These are phyloP conservation scores for Cetradonia linearis DNA, from an alignment of 495 filamentous ascomycete genomes.

Conservation along the genomic window DNA sequence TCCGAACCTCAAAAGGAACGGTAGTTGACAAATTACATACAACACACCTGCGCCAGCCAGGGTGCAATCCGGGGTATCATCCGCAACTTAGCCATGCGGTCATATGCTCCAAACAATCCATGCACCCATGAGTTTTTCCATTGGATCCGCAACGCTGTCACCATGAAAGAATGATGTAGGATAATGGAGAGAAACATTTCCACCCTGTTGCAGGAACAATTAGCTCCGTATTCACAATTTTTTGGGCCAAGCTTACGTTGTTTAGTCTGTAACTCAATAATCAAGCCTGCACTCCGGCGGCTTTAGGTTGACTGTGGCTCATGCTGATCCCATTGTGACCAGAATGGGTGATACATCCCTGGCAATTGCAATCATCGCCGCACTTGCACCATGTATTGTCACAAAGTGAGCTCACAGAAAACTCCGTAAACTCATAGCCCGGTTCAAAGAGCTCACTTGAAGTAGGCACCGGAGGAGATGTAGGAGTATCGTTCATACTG, in stretches of 20 bases:
- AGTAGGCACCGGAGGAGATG: not conserved
- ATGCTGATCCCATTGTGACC: conserved; percentile 32
- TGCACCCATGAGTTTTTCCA: not conserved
- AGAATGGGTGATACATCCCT: conserved; percentile 42
- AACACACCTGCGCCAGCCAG: not conserved
- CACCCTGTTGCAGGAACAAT: not conserved
- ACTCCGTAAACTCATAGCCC: conserved; percentile 39
- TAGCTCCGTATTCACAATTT: not conserved
- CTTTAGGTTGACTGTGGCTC: not conserved
- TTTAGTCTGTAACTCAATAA: not conserved
- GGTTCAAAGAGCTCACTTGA: conserved; percentile 21
- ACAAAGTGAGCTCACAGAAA: conserved; percentile 35
- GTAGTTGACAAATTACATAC: not conserved
- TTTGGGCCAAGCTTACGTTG: not conserved
- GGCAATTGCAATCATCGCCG: conserved; percentile 39
- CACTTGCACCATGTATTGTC: conserved; percentile 41
- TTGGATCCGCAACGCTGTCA: not conserved
- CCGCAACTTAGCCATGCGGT: not conserved
- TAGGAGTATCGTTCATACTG: not conserved
- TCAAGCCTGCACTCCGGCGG: not conserved
- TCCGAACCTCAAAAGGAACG: no score
- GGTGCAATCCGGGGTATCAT: conserved; percentile 9
- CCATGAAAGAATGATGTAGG: not conserved
- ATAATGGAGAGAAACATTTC: not conserved
- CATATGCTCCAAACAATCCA: not conserved